Evolutionary conservation across 208 protist species (phyloP), one percentile per base, ranked within the genome.

Genomic region (Leishmania gerbilli): DNA sequence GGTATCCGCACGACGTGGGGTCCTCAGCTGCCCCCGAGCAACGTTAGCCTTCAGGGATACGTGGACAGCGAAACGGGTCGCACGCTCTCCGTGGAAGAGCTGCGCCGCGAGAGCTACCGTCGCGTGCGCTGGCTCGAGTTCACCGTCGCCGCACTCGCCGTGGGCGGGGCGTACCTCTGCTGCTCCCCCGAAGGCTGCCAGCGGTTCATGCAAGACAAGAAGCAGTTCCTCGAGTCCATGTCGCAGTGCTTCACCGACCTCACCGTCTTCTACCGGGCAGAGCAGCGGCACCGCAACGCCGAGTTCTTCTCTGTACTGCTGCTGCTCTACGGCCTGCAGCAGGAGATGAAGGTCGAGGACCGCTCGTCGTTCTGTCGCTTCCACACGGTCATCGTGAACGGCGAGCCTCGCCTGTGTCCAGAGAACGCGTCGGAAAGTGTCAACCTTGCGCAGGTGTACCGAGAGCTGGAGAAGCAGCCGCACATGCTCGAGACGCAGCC

Each of bases 221-320:
- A 92, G 79, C 90, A 95, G 55, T 97, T 96, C 74, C 77, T 96
- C 1, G 92, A 97, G 81, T 96, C 92, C 74, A 94, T 96, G 64
- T 90, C 92, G 31, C 94, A 97, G 87, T 96, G 92, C 77, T 96
- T 97, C 85, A 93, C 90, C 34, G 92, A 95, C 81, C 80, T 97
- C 62, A 86, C 89, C 17, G 75, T 94, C 42, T 92, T 85, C 71
- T 97, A 97, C 79, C 90, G 94, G 17, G 80, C 86, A 19, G 90
- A 95, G 84, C 84, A 89, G 72, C 87, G 87, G n/a, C 77, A 84
- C 58, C 86, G 87, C 24, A 89, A 95, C 71, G 88, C 90, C 8
- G 92, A 97, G 80, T 92, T 95, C 77, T 84, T 97, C 67, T 95
- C 92, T 6, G 81, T 95, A 42, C 80, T 97, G 60, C 86, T 96